A percentile compares a stretch with the other conserved stretches of the same genome.
Conservation (phyloP, 345 rosid genomes). For the Populus nigra region DNA sequence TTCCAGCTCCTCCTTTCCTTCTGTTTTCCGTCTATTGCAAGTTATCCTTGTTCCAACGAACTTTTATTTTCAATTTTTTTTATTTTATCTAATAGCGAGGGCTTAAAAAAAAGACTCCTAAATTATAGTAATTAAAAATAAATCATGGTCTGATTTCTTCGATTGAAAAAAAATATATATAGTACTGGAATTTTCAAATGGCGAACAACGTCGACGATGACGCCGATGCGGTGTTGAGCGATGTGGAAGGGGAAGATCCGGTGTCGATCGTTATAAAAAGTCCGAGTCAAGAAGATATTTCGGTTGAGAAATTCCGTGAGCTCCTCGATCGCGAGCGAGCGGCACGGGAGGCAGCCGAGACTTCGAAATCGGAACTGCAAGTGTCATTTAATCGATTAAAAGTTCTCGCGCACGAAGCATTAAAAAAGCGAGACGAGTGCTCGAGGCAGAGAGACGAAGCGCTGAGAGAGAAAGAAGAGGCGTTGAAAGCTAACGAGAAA, state of each 20-base stretch:
- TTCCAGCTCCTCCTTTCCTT: not conserved
- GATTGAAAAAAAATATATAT: not conserved
- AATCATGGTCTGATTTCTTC: not conserved
- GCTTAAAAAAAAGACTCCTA: not conserved
- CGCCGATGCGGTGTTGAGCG: constrained; percentile 79
- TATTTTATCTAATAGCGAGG: not conserved
- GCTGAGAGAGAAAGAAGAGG: constrained; percentile 64
- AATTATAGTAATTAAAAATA: not conserved
- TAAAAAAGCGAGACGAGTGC: constrained; percentile 78
- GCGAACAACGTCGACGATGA: constrained; percentile 55
- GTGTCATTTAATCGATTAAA: constrained; percentile 64
- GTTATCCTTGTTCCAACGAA: not conserved
- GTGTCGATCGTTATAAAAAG: constrained; percentile 37
- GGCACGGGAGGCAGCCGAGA: constrained; percentile 77
- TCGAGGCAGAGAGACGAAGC: constrained; percentile 75
- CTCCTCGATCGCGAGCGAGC: constrained; percentile 78
- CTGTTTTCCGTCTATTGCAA: not conserved
- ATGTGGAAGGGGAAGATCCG: constrained; percentile 79
- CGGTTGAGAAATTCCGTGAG: constrained; percentile 56
- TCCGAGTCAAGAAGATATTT: constrained; percentile 41
- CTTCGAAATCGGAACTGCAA: constrained; percentile 62
- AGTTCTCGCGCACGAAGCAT: constrained; percentile 75
- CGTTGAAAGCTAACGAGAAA: constrained; percentile 42
- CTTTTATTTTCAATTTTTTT: not conserved
- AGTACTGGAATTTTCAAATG: constrained; percentile 32